Evolutionary conservation across 176 grass and related monocot genomes (phyloP), one percentile per base, ranked within the genome.

Genomic region (Triticum monococcum): DNA sequence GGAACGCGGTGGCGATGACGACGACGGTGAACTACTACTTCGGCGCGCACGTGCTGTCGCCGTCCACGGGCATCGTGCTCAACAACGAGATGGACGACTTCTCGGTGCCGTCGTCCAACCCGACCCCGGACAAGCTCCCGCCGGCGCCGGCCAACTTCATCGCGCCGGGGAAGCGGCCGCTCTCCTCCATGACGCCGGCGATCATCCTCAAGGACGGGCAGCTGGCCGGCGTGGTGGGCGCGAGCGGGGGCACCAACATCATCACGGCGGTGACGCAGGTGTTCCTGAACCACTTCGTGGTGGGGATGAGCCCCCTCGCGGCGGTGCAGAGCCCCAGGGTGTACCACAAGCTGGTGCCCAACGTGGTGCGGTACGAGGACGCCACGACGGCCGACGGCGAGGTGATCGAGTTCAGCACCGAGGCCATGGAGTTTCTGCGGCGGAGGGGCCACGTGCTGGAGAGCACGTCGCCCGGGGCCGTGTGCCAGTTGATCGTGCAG

Each of bases 51-150:
- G 79, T 98, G 72, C 20, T 98, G 13, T 98, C 93, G 52, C 93
- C 90, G 48, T 94, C 93, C 48, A 98, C 96, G 31, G 96, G 96
- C 83, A 90, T 95, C 75, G 90, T 98, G 75, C 25, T 95, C 32
- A 98, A 98, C 80, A 88, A 98, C 75, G 93, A 98, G 90, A 98
- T 98, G 96, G 96, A 92, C 79, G 96, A 98, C 67, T 98, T 98
- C 86, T 98, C 93, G 11, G 81, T 74, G 35, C 96, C 96, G 14
- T 63, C n/a, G 68, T 56, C 10, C 77, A 94, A 65, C 26, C 26
- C 23, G n/a, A 50, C 86, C 8, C 90, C 86, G 3, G 96, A 94
- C 52, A 8, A 84, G 1, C 90, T 98, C 37, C 96, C 96, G 35
- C 96, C 96, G 0, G 93, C 96, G 23, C 96, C 96, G 25, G 86